Evolutionary conservation across 495 filamentous ascomycete species (phyloP), one percentile per base, ranked within the genome.

Genomic region (Thermothielavioides terrestris): DNA sequence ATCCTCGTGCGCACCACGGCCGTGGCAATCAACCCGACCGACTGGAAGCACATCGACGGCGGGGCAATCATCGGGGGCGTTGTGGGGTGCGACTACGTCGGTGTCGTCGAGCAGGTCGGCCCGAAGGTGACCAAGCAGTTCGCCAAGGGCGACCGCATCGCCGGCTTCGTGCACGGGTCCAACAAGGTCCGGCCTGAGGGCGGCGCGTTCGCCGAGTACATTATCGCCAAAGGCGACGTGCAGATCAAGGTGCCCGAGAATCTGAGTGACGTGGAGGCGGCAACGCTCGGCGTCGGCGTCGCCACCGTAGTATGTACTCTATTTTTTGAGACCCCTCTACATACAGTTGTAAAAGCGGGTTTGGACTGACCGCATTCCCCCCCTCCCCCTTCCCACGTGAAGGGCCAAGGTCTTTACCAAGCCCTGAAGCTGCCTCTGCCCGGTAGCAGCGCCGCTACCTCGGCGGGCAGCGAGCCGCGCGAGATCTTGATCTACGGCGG

Each of bases 21-120:
- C 21, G 72, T 83, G n/a, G 78, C 71, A 4, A 55, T 81, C 30
- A 82, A 82, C 55, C 78, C 78, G 7, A 77, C 73, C 0, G 79
- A 79, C 66, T 81, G 77, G 75, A 83, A 82, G 57, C 68, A 75
- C 53, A 48, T 79, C 27, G 66, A 67, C 3, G 53, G 39, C 23
- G 23, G 34, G 2, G 27, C 26, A 18, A 41, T 37, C 40, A 27
- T 41, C 20, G 60, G 59, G n/a, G 35, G 43, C 25, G 53, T 53
- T 20, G 59, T 65, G 10, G 69, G 72, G 31, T 73, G 73, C 41
- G 73, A 73, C 36, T 65, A 62, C 11, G 72, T 65, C 11, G 73
- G 73, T 2, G 53, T 64, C 10, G 65, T 76, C 31, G 66, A 72
- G 21, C 57, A 64, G 30, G 52, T 69, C n/a, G 72, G 75, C 0